phyloP scores from a whole-genome alignment of 2,329 filamentous ascomycete genomes.

The Trichophyton verrucosum region DNA sequence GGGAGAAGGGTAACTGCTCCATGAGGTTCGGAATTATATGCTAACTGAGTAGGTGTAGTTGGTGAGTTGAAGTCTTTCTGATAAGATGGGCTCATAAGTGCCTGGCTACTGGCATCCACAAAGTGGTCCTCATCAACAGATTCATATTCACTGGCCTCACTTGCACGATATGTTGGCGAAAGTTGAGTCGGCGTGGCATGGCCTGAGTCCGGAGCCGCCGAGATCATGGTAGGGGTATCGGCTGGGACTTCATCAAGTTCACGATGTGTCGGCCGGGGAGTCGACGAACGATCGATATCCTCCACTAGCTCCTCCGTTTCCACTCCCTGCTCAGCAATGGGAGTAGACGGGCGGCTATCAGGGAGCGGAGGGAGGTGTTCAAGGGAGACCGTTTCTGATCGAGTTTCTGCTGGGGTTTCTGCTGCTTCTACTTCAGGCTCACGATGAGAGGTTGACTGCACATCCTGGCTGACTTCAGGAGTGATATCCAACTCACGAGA shows the following conservation, averaged over 20 bases:
- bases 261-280: background rate
- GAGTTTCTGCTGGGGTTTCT: background rate
- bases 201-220: background rate
- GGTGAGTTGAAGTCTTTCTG: background rate
- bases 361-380: conserved; percentile 13
- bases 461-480: background rate
- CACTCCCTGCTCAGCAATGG: conserved; percentile 1
- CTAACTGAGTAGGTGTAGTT: background rate
- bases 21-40: background rate
- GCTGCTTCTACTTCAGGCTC: background rate
- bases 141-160: background rate
- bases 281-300: background rate
- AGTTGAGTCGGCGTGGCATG: background rate
- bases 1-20: background rate
- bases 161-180: background rate
- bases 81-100: background rate
- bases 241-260: background rate
- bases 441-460: background rate
- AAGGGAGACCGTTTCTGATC: background rate
- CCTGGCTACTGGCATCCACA: conserved; percentile 1
- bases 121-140: background rate
- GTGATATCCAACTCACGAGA: background rate
- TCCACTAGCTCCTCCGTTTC: background rate
- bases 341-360: conserved; percentile 14
- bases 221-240: background rate